Evolutionary conservation across 2,329 filamentous ascomycete species (phyloP).

Genomic region (Fusarium vanettenii): DNA sequence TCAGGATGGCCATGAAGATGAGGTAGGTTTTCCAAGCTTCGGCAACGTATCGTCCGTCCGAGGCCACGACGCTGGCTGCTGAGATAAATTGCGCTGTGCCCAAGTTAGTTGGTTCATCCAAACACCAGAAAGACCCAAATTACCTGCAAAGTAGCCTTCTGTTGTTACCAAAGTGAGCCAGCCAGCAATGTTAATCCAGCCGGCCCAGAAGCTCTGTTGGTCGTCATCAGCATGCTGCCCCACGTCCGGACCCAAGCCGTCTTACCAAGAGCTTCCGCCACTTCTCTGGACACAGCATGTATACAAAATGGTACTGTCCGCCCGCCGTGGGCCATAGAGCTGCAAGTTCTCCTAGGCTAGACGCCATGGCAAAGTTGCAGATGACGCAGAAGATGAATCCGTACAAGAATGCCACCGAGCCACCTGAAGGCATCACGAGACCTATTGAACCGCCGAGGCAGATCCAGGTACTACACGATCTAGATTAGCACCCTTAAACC

Average conservation of each 20-base stretch:
- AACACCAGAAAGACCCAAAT: rapidly evolving
- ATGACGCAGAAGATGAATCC: constrained; percentile 59
- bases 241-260: rapidly evolving
- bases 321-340: constrained; percentile 60
- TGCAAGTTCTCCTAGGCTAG: constrained; percentile 56
- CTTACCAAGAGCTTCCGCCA: constrained; percentile 54
- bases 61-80: constrained; percentile 55
- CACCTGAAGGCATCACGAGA: constrained; percentile 55
- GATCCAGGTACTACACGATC: constrained; percentile 39
- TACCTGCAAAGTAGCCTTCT: constrained; percentile 56
- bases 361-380: constrained; percentile 56
- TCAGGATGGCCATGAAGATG: constrained; percentile 50
- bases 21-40: constrained; percentile 55
- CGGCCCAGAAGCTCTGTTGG: constrained; percentile 54
- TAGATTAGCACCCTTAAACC: background rate
- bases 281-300: constrained; percentile 51
- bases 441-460: constrained; percentile 56
- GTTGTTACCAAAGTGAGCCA: constrained; percentile 59
- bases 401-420: constrained; percentile 56
- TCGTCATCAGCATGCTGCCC: background rate
- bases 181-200: constrained; percentile 57
- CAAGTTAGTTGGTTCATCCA: background rate
- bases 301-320: constrained; percentile 59
- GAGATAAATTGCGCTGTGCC: constrained; percentile 55
- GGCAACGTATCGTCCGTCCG: constrained; percentile 51